Conservation (phyloP, 2,329 filamentous ascomycete species). For the Stromatinia cepivora region DNA sequence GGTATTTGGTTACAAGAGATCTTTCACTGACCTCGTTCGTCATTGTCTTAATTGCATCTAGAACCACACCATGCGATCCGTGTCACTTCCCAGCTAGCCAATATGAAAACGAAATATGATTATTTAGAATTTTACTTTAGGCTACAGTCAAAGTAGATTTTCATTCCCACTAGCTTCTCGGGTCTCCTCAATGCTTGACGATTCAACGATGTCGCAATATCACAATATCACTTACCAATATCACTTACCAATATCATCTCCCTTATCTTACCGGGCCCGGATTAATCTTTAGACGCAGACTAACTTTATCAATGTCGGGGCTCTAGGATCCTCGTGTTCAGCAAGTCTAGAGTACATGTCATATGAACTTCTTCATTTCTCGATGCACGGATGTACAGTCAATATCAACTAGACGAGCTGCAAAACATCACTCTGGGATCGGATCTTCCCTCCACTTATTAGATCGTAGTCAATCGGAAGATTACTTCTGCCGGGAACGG, state of each 20-base stretch:
- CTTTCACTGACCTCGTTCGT: background rate
- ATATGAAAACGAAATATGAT: background rate
- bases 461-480: too few relatives aligned
- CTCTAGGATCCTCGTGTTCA: too few relatives aligned
- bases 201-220: background rate
- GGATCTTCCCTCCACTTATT: too few relatives aligned
- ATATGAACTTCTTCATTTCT: too few relatives aligned
- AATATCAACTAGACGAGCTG: too few relatives aligned
- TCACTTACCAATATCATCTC: background rate
- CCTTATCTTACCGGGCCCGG: background rate
- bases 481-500: too few relatives aligned
- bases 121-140: background rate
- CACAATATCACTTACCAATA: background rate
- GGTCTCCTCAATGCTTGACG: background rate
- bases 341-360: too few relatives aligned
- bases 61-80: too few relatives aligned
- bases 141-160: background rate
- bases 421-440: too few relatives aligned
- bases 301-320: too few relatives aligned
- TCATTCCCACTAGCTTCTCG: background rate
- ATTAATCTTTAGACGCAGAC: background rate
- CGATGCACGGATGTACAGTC: too few relatives aligned
- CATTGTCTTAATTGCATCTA: background rate
- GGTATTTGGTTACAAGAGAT: background rate
- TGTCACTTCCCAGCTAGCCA: background rate